These are phyloP conservation scores for Gastroboletus turbinatus DNA, from an alignment of 1,284 basidiomycete species.

Conservation along the genomic window DNA sequence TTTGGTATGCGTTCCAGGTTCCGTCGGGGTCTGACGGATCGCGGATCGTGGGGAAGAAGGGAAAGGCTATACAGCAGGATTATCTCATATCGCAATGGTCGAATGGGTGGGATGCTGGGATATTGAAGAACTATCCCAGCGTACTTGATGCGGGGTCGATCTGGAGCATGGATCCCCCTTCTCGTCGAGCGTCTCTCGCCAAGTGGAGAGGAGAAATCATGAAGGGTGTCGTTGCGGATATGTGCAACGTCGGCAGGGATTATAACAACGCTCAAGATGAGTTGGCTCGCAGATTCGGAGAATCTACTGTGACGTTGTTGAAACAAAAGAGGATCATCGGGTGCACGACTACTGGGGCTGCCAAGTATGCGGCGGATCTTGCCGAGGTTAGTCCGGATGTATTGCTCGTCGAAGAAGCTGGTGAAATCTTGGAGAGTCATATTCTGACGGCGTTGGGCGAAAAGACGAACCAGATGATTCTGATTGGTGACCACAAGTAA, in stretches of 20 bases:
- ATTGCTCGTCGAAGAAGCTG: constrained; percentile 66
- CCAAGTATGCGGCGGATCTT: constrained; percentile 53
- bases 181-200: constrained; percentile 34
- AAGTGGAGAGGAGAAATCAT: constrained; percentile 46
- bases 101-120: constrained; percentile 42
- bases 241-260: constrained; percentile 38
- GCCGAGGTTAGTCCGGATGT: constrained; percentile 47
- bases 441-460: constrained; percentile 54
- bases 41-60: constrained; percentile 41
- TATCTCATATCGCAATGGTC: constrained; percentile 54
- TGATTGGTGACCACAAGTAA: constrained; percentile 72
- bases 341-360: constrained; percentile 67
- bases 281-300: constrained; percentile 39
- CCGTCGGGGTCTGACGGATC: constrained; percentile 44
- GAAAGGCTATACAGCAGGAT: constrained; percentile 29
- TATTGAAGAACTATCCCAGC: constrained; percentile 33
- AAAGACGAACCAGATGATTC: constrained; percentile 50
- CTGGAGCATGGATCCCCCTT: constrained; percentile 44
- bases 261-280: constrained; percentile 45
- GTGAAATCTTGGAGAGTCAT: constrained; percentile 69
- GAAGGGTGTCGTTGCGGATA: constrained; percentile 35
- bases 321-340: constrained; percentile 57
- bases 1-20: constrained; percentile 48
- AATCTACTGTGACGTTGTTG: constrained; percentile 40
- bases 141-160: constrained; percentile 33